These are phyloP conservation scores for Lophium mytilinum DNA, from an alignment of 495 filamentous ascomycete genomes.

Conservation along the genomic window DNA sequence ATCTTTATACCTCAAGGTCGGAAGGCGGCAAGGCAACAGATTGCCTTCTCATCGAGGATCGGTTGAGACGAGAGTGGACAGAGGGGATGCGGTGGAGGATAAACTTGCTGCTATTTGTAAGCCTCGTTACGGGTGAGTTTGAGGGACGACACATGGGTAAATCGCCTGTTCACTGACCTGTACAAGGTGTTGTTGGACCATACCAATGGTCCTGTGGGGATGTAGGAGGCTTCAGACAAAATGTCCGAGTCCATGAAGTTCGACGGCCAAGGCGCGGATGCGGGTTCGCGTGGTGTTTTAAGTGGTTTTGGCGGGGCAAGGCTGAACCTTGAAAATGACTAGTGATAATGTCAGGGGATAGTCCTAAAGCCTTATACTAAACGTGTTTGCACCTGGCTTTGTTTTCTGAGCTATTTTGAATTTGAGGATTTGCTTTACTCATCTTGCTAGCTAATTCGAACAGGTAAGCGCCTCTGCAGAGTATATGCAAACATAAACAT, in stretches of 20 bases:
- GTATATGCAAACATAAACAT: no score
- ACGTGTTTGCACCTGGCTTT: no score
- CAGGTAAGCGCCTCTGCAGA: no score
- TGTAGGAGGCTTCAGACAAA: background rate
- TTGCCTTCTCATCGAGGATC: background rate
- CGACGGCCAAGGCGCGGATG: background rate
- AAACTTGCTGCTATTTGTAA: background rate
- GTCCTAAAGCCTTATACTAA: no score
- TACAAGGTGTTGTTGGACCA: background rate
- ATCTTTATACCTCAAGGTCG: background rate
- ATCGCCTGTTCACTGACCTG: background rate
- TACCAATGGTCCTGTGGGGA: background rate
- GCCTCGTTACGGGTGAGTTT: background rate
- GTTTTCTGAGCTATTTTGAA: no score
- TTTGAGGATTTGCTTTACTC: no score
- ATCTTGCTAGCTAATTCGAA: no score
- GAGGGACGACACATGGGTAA: background rate
- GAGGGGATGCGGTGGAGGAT: background rate
- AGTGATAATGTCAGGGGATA: no score
- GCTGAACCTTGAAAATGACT: no score
- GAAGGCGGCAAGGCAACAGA: background rate
- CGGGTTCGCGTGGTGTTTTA: no score
- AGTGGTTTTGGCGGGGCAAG: no score
- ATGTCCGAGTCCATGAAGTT: background rate
- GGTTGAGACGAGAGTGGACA: background rate